These are phyloP conservation scores for Acacia confusa DNA, from an alignment of 306 rosid species.

Conservation along the genomic window DNA sequence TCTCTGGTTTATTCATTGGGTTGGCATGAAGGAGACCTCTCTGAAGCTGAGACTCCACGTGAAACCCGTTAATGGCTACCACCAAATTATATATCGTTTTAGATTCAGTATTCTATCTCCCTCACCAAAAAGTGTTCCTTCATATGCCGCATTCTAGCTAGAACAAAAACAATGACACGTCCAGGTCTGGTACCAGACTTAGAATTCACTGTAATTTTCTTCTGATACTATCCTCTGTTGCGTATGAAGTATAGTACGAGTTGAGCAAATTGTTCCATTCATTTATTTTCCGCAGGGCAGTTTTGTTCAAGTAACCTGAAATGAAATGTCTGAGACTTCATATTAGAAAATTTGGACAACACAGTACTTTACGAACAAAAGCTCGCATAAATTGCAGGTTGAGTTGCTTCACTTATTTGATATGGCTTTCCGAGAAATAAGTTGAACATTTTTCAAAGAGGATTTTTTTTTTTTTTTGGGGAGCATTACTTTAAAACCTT, in stretches of 20 bases:
- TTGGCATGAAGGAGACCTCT: not conserved
- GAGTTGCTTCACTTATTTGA: not conserved
- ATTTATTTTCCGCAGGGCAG: no score
- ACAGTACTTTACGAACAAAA: no score
- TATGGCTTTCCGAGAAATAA: not conserved
- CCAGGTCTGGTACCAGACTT: not conserved
- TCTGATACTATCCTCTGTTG: no score
- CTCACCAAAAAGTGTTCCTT: not conserved
- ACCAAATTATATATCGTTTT: not conserved
- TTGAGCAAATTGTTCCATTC: no score
- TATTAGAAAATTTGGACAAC: no score
- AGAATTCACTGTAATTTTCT: no score
- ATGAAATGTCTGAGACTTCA: no score
- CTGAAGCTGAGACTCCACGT: slow-evolving; percentile 15
- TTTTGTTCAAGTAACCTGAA: no score
- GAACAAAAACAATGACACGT: not conserved
- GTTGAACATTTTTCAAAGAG: not conserved
- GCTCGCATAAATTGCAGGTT: no score
- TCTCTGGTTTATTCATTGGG: slow-evolving; percentile 14
- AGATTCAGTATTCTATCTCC: not conserved
- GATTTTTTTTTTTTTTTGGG: no score
- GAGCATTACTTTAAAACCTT: no score
- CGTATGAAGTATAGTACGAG: no score
- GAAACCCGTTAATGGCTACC: slow-evolving; percentile 30
- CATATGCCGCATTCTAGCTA: not conserved